phyloP scores from a whole-genome alignment of 768 basidiomycete species.

The Tulasnella calospora region DNA sequence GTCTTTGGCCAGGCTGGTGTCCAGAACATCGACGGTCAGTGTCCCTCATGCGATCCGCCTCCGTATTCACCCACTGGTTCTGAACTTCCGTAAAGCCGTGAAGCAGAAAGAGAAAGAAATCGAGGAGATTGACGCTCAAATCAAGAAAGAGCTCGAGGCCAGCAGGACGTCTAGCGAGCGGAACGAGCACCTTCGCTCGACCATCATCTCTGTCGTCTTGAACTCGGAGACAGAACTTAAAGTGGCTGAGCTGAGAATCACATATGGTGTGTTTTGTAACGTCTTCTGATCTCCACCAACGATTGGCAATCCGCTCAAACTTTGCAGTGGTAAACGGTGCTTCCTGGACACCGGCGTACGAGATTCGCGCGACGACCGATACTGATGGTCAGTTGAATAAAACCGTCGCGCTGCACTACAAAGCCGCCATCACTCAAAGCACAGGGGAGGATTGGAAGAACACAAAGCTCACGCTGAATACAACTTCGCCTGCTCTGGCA shows the following conservation, averaged over 20 bases:
- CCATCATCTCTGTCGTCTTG: neutral
- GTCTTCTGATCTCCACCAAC: neutral
- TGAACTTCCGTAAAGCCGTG: neutral
- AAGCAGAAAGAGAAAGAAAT: neutral
- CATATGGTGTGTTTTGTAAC: neutral
- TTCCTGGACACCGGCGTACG: neutral
- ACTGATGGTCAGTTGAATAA: neutral
- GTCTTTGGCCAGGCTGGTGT: neutral
- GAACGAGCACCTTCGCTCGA: neutral
- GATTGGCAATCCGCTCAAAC: neutral
- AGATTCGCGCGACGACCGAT: neutral
- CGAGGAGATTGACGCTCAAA: neutral
- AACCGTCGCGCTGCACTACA: neutral
- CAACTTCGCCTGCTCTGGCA: no score
- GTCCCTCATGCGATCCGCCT: neutral
- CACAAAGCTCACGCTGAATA: no score
- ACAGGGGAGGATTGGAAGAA: no score
- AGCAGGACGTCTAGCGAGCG: neutral
- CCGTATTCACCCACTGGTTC: neutral
- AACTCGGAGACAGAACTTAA: neutral
- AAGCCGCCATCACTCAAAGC: neutral
- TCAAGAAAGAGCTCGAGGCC: neutral
- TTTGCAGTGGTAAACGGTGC: neutral
- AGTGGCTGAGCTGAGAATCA: neutral
- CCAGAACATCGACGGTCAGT: neutral